Evolutionary conservation across 129 eudicot species (phyloP).

Genomic region (Tagetes erecta): DNA sequence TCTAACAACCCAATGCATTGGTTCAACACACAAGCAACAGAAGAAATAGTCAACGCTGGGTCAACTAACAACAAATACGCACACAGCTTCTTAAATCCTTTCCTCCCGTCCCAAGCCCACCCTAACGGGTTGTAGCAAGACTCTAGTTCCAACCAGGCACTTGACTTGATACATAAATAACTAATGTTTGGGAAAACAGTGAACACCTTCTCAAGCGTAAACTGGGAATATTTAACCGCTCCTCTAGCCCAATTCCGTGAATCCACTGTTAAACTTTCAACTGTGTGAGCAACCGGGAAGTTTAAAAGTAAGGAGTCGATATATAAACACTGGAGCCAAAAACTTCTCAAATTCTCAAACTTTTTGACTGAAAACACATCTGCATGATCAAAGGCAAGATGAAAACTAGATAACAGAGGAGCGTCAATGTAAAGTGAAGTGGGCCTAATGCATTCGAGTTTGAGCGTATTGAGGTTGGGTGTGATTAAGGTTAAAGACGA

Average conservation of each 20-base stretch:
- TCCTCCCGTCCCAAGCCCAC: conserved; percentile 35
- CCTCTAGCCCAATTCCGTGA: conserved; percentile 30
- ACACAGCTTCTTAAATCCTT: conserved; percentile 44
- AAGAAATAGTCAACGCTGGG: conserved; percentile 40
- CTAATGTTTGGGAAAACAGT: conserved; percentile 40
- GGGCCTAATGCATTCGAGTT: conserved; percentile 58
- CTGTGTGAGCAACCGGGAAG: conserved; percentile 35
- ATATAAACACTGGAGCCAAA: conserved; percentile 47
- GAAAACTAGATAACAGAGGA: conserved; percentile 49
- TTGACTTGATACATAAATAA: conserved; percentile 52
- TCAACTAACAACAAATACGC: conserved; percentile 53
- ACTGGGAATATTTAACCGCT: conserved; percentile 29
- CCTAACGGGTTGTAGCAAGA: conserved; percentile 27
- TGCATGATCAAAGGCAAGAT: conserved; percentile 51
- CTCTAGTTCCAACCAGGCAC: conserved; percentile 55
- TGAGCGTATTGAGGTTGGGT: conserved; percentile 53
- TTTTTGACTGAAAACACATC: conserved; percentile 35
- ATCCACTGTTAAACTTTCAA: conserved; percentile 43
- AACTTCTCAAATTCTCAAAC: conserved; percentile 41
- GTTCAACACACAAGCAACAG: conserved; percentile 43
- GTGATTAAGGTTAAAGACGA: conserved; percentile 46
- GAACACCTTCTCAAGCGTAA: conserved; percentile 46
- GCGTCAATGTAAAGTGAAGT: conserved; percentile 46
- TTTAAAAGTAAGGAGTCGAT: conserved; percentile 34
- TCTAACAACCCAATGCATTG: conserved; percentile 40